Evolutionary conservation across 2,329 filamentous ascomycete genomes (phyloP).

Genomic region (Xylaria sp.): DNA sequence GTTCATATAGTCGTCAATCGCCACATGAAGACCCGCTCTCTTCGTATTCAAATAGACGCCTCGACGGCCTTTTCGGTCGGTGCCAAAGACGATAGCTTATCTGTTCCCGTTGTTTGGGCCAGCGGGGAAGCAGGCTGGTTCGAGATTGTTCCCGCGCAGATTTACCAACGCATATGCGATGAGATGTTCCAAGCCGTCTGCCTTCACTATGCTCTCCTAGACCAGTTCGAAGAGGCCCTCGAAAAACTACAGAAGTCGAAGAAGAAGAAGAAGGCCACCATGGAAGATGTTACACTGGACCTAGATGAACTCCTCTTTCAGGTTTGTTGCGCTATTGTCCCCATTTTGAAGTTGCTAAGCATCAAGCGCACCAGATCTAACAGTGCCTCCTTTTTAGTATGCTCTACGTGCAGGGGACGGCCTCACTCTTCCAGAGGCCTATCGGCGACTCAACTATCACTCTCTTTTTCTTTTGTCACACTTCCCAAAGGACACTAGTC

Average conservation of each 20-base stretch:
- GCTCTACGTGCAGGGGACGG: slow-evolving; percentile 65
- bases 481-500: slow-evolving; percentile 60
- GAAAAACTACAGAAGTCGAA: slow-evolving; percentile 49
- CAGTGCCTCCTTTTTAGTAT: slow-evolving; percentile 53
- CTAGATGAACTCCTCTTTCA: slow-evolving; percentile 53
- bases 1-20: slow-evolving; percentile 50
- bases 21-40: slow-evolving; percentile 44
- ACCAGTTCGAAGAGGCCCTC: slow-evolving; percentile 61
- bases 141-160: slow-evolving; percentile 68
- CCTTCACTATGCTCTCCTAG: slow-evolving; percentile 71
- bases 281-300: slow-evolving; percentile 46
- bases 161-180: slow-evolving; percentile 67
- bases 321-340: slow-evolving; percentile 38
- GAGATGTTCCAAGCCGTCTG: slow-evolving; percentile 72
- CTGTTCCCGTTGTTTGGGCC: slow-evolving; percentile 72
- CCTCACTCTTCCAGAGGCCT: slow-evolving; percentile 61
- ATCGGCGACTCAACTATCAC: slow-evolving; percentile 60
- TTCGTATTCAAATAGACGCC: slow-evolving; percentile 66
- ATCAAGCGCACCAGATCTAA: not conserved
- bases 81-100: slow-evolving; percentile 59
- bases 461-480: slow-evolving; percentile 65
- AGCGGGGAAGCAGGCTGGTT: slow-evolving; percentile 74
- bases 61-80: slow-evolving; percentile 65
- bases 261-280: slow-evolving; percentile 49
- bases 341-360: not conserved